Conservation (phyloP, 306 rosid genomes). For the Cyclanthera cordifolia region DNA sequence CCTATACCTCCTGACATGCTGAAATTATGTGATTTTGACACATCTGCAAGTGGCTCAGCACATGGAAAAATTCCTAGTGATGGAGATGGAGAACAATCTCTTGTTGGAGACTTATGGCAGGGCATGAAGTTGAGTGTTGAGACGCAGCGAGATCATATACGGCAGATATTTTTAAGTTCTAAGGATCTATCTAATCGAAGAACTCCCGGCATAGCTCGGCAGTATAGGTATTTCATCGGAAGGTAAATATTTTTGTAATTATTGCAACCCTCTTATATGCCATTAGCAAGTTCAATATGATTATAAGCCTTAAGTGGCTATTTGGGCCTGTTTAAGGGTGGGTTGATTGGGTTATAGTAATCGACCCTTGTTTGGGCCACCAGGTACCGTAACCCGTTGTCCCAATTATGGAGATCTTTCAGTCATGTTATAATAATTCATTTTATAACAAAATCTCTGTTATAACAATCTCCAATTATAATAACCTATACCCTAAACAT, state of each 20-base stretch:
- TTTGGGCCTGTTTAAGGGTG: no score
- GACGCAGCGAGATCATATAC: slow-evolving; percentile 26
- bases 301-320: no score
- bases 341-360: no score
- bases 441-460: no score
- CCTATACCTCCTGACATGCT: slow-evolving; percentile 64
- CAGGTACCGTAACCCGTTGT: no score
- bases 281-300: not conserved
- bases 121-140: slow-evolving; percentile 48
- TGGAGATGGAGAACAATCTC: slow-evolving; percentile 29
- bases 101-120: slow-evolving; percentile 49
- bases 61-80: slow-evolving; percentile 16
- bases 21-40: slow-evolving; percentile 39
- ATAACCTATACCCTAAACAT: no score
- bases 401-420: no score
- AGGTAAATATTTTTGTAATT: slow-evolving; percentile 28
- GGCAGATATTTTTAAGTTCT: slow-evolving; percentile 26
- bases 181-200: slow-evolving; percentile 54
- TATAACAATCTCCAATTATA: no score
- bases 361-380: no score
- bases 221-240: slow-evolving; percentile 62
- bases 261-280: not conserved
- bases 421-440: no score
- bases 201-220: slow-evolving; percentile 55
- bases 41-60: slow-evolving; percentile 31